phyloP scores from a whole-genome alignment of 192 early-diverging fungal species.

The Cladochytrium replicatum region DNA sequence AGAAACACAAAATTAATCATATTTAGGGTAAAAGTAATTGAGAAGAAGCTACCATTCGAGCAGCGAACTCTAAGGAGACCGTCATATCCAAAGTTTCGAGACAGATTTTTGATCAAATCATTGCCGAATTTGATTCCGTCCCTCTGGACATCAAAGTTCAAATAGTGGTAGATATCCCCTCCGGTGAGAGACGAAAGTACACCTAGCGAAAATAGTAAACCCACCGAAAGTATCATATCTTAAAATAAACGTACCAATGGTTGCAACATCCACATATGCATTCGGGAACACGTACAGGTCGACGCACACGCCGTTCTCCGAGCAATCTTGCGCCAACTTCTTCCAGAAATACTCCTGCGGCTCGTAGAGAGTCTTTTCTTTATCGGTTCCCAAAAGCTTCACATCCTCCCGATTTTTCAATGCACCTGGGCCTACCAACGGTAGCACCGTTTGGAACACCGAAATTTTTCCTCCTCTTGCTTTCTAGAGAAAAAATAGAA shows the following conservation, averaged over 20 bases:
- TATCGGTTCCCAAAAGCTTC: conserved; percentile 84
- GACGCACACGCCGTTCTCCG: conserved; percentile 70
- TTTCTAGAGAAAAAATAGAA: conserved; percentile 37
- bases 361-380: conserved; percentile 76
- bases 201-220: conserved; percentile 36
- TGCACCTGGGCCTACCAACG: conserved; percentile 77
- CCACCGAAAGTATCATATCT: background rate
- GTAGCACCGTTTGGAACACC: conserved; percentile 79
- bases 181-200: conserved; percentile 73
- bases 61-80: conserved; percentile 78
- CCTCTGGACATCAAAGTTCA: conserved; percentile 63
- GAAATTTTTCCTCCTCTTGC: conserved; percentile 76
- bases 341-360: conserved; percentile 83
- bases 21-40: too few relatives aligned
- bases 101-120: conserved; percentile 62
- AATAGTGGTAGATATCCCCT: conserved; percentile 74
- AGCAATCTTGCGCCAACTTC: conserved; percentile 71
- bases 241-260: conserved; percentile 42
- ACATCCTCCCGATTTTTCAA: conserved; percentile 81
- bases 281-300: conserved; percentile 88
- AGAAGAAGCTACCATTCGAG: conserved; percentile 66
- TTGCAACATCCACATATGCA: conserved; percentile 83
- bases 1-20: too few relatives aligned
- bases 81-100: conserved; percentile 77
- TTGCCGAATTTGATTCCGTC: conserved; percentile 63